Evolutionary conservation across 2,329 filamentous ascomycete genomes (phyloP).

Genomic region (Xylariaceae sp.): DNA sequence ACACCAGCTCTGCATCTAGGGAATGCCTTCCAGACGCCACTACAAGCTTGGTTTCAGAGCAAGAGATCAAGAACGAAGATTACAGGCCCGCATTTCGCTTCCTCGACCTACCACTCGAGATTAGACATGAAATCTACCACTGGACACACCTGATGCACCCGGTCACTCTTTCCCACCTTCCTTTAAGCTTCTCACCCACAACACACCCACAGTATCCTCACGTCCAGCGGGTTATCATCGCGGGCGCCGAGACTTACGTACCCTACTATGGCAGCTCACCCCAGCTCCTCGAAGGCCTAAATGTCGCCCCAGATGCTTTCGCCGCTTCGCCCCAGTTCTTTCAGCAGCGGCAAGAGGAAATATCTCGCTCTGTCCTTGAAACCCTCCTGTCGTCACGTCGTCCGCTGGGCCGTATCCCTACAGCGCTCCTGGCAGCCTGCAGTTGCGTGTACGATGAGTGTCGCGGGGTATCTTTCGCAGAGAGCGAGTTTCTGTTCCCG

Average conservation of each 20-base stretch:
- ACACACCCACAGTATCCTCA: background rate
- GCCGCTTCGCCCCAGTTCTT: no score
- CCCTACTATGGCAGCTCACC: no score
- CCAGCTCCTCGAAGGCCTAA: background rate
- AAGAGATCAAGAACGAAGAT: background rate
- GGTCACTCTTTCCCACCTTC: conserved; percentile 33
- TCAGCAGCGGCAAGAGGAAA: no score
- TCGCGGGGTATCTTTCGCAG: conserved; percentile 34
- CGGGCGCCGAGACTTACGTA: no score
- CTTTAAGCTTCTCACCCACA: conserved; percentile 31
- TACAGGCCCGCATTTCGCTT: conserved; percentile 17
- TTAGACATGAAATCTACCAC: conserved; percentile 43
- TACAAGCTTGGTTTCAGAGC: background rate
- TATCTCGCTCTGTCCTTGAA: background rate
- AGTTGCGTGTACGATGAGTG: conserved; percentile 40
- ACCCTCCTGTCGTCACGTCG: conserved; percentile 29
- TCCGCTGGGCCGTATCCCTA: conserved; percentile 35
- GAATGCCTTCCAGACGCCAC: no score
- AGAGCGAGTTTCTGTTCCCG: conserved; percentile 42
- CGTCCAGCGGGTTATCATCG: background rate
- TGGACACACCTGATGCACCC: conserved; percentile 36
- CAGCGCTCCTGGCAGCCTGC: conserved; percentile 33
- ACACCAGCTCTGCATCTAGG: no score
- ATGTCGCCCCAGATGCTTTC: background rate
- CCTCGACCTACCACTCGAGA: conserved; percentile 38